Conservation (phyloP, 148 eudicot species). For the Fagopyrum homotropicum region DNA sequence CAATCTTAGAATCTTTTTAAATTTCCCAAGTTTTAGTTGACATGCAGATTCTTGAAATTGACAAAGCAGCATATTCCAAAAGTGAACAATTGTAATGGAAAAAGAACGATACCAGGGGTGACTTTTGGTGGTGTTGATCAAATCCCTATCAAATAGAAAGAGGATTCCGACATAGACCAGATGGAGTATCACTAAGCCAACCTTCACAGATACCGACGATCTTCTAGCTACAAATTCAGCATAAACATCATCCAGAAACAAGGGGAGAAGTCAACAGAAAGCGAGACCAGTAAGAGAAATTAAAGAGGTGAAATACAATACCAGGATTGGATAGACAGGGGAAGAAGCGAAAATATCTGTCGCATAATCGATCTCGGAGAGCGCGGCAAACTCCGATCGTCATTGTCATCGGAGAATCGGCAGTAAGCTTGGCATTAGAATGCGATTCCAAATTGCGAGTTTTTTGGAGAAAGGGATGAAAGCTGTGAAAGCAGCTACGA, state of each 20-base stretch:
- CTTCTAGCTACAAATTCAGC: slow-evolving; percentile 48
- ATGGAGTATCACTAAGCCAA: slow-evolving; percentile 61
- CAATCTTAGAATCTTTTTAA: not conserved
- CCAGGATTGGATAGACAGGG: slow-evolving; percentile 13
- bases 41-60: not conserved
- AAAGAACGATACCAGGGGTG: slow-evolving; percentile 54
- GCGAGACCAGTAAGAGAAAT: not conserved
- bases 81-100: not conserved
- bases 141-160: slow-evolving; percentile 39
- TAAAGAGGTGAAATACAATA: not conserved
- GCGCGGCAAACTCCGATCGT: slow-evolving; percentile 2
- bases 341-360: slow-evolving; percentile 5
- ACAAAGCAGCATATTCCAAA: not conserved
- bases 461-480: not conserved
- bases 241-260: slow-evolving; percentile 4
- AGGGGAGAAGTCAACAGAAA: slow-evolving; percentile 6
- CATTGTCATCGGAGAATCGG: not conserved
- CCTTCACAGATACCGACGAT: slow-evolving; percentile 55
- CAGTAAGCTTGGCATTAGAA: slow-evolving; percentile 1
- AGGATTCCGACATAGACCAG: slow-evolving; percentile 45
- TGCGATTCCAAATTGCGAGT: not conserved
- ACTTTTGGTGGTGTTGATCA: slow-evolving; percentile 35
- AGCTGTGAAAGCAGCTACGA: not conserved
- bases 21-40: not conserved
- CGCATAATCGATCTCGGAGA: slow-evolving; percentile 8